Base-by-base conservation (phyloP, 2,329 filamentous ascomycete species). In the Penicillium sp. region DNA sequence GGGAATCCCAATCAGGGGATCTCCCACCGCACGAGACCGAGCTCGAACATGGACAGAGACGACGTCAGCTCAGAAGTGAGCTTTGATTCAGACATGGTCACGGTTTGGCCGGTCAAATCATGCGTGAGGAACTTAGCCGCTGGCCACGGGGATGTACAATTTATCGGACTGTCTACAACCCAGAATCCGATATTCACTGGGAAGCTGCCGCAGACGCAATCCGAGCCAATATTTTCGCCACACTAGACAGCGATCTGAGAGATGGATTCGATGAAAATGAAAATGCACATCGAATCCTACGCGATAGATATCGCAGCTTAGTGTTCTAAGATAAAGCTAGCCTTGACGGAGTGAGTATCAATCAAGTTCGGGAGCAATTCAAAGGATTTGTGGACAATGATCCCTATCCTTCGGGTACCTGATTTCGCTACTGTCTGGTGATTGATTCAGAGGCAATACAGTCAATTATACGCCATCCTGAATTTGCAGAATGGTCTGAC, bases 131-230 rank as follows among this genome's bases (percentile, higher is more conserved):
- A 26, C 9, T 44, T 9, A 18, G 10, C 13, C 42, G 42, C 24
- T 44, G 42, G 42, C 42, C 23, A 44, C 29, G 23, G 24, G 24
- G 42, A 44, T 44, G 29, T 44, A 44, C 42, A 11, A 44, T 44
- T 3, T 44, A 44, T 44, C 39, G 31, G 3, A 34, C 31, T 11
- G 31, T 34, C 13, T 34, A 14, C 6, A 34, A 11, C 8, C 31
- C 31, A 14, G 31, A 34, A 34, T 34, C 31, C 7, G 31, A 34
- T 14, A 34, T 3, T 34, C 39, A 43, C 16, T 43, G 39, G 39
- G 21, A 43, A 10, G 19, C 39, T 43, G 19, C 8, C 7, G 19
- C 19, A 24, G 39, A 43, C 39, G 39, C 39, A 24, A 43, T 43
- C 7, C 39, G 19, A 43, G 39, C 9, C 11, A 43, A 43, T 24